Evolutionary conservation across 257 asterid genomes (phyloP), one percentile per base, ranked within the genome.

Genomic region (Solanum pinnatisectum): DNA sequence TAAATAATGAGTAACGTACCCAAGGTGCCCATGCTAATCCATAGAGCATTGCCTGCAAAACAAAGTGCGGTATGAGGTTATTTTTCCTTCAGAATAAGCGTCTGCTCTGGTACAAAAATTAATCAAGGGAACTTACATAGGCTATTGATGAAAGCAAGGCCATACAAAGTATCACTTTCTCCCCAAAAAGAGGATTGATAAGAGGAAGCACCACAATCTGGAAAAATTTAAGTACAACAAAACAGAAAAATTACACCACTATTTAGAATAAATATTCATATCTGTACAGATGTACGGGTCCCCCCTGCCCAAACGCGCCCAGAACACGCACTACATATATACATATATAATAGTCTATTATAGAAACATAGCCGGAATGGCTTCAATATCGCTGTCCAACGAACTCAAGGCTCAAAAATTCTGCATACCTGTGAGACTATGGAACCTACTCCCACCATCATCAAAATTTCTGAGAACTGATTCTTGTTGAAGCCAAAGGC

Each of bases 21-120:
- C 98, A 96, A 30, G 99, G 91, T 68, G 99, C 98, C 99, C 98
- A 96, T 35, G 99, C 99, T 92, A 95, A 92, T 83, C 99, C 99
- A 85, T 94, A 95, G n/a, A 95, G 92, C 89, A 95, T 86, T 88
- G 98, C 99, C 99, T 96, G 95, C 86, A 72, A 44, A 86, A 44
- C 25, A 71, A 86, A 71, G 46, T 12, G 35, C n/a, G 33, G 25
- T 35, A 39, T 5, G 12, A 27, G 27, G 70, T 72, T 49, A 49
- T 15, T 35, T 12, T 44, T 25, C 81, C 81, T 14, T 67, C 2
- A 4, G 25, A 46, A 46, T 81, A 46, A 22, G 65, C 10, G 33
- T 72, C 65, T 86, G 11, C 25, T 78, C 1, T 1, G 1, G 68
- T 84, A 46, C 83, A 42, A n/a, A 25, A 27, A 44, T 65, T 49